Base-by-base conservation (phyloP, 176 grass and related monocot species). In the Zizania latifolia region DNA sequence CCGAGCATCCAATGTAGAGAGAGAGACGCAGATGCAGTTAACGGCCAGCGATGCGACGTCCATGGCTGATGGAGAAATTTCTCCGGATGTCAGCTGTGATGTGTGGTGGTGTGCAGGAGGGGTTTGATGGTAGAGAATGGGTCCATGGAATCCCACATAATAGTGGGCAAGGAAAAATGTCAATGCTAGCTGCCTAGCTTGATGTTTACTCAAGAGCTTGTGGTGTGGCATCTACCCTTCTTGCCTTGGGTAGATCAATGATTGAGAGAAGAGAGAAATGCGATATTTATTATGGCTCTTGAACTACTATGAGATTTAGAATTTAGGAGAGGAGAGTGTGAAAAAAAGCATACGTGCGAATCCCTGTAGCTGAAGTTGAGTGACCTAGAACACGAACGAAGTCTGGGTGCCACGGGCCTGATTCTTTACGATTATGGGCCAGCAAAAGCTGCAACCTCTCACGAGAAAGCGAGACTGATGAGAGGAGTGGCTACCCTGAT, bases 1-100 rank as follows among this genome's bases (percentile, higher is more conserved):
- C 6, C 46, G 21, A 65, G 64, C 8, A 35, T 72, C 31, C 59
- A 64, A 45, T 38, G 72, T 57, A 68, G 62, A 51, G 17, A 53
- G 48, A 53, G 41, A 48, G 44, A 19, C 17, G 10, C 19, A 21
- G n/a, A n/a, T 44, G 71, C 77, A 21, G 68, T 38, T 68, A 83
- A 78, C 85, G 80, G 74, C 74, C 68, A 8, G 16, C 13, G 80
- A 83, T 34, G 79, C 30, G 85, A 87, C 39, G 38, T 28, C 14
- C 36, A 31, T 58, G 45, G 48, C 6, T 6, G 37, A 58, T 27
- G 73, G 22, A 19, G 29, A 63, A 36, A 57, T 41, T 59, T 28
- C 27, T 60, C n/a, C n/a, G n/a, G n/a, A n/a, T n/a, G n/a, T 10
- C 39, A 15, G 63, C 1, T 72, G 59, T 65, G 19, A 26, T 17